Percentiles rank a stretch among this genome's conserved stretches.
Conservation (phyloP, 1,284 basidiomycete species). For the Austroboletus novae-zelandiae region DNA sequence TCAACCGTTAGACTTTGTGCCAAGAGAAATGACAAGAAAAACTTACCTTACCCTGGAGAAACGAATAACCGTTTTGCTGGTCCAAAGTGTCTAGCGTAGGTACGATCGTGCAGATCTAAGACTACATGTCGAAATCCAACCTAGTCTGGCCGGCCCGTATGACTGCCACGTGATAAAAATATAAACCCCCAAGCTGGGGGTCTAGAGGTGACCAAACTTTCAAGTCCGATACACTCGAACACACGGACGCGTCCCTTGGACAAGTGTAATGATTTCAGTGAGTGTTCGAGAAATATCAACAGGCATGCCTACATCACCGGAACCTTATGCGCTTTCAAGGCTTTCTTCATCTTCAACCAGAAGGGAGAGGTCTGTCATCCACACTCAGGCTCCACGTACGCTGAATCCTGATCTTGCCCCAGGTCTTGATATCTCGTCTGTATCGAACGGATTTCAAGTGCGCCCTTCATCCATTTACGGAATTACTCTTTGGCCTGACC, state of each 20-base stretch:
- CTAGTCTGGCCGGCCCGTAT: no score
- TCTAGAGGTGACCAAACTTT: neutral
- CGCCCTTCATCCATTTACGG: constrained; percentile 4
- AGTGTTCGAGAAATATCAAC: constrained; percentile 14
- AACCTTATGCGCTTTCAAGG: constrained; percentile 46
- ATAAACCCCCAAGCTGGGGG: neutral
- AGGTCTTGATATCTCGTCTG: constrained; percentile 92
- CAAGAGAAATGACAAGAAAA: no score
- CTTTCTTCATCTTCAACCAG: constrained; percentile 98
- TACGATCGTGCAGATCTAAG: no score
- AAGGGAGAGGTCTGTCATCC: constrained; percentile 81
- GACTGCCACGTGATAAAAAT: no score
- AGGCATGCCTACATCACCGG: neutral
- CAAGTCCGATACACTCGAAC: neutral
- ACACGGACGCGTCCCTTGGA: constrained; percentile 9
- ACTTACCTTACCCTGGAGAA: no score
- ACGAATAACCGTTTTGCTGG: no score
- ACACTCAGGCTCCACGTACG: neutral
- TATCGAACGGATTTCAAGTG: constrained; percentile 95
- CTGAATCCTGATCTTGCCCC: constrained; percentile 12
- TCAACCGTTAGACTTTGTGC: no score
- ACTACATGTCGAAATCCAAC: no score
- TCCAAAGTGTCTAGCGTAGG: no score
- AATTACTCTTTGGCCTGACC: neutral
- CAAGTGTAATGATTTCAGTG: constrained; percentile 39